Base-by-base conservation (phyloP, 768 basidiomycete genomes). In the Rhodotorula graminis region DNA sequence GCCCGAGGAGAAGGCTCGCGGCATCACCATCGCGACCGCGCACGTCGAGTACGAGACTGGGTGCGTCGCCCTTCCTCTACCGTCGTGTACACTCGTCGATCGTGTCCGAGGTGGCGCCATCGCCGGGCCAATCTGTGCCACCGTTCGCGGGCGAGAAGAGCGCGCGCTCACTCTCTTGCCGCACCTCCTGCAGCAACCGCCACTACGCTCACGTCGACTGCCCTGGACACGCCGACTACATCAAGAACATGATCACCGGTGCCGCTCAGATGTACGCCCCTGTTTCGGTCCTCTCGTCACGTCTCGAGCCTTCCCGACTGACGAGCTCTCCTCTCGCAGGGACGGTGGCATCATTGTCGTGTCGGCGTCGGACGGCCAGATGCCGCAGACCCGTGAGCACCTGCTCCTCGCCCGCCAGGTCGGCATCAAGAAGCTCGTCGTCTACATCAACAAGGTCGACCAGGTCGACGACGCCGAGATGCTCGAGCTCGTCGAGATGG, bases 391-490 rank as follows among this genome's bases (percentile, higher is more conserved):
- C 62, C 89, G 94, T 78, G 96, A 99, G 84, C 96, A 99, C 83
- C 83, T 99, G 73, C 89, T 99, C 65, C 88, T 99, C 61, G 95
- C 95, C 77, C 91, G 93, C 79, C 96, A 99, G 84, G 94, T 98
- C 75, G 96, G 96, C 76, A 90, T 99, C 80, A 93, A 94, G 84
- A 90, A 89, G 82, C 87, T 99, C 50, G 93, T 98, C 70, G 96
- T 99, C 76, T 99, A 96, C 85, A 93, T 99, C 82, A 99, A 99
- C 90, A 99, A 99, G 84, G 89, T 99, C 72, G 96, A 99, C 83
- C 87, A 89, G 84, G 90, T 98, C 70, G 87, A 89, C 72, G 96
- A 99, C 85, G 88, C 89, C 11, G 96, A 99, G 85, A 97, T 99
- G 93, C 84, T 98, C 68, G 93, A 96, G 84, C 89, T 99, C 71